Evolutionary conservation across 2,329 filamentous ascomycete genomes (phyloP).

Genomic region (Trichoderma cornu-damae): DNA sequence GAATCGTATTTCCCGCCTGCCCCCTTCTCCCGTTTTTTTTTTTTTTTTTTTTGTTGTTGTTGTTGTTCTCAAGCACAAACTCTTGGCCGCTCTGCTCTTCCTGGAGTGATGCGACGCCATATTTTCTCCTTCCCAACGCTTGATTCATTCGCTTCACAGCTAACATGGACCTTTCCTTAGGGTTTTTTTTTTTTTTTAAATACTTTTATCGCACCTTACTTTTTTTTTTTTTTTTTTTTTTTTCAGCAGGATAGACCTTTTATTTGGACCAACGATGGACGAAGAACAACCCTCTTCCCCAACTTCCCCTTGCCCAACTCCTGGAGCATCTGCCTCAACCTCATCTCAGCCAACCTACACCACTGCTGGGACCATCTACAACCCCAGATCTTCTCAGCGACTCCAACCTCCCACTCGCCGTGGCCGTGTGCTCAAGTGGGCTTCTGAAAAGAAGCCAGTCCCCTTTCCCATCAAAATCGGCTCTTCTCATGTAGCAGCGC

Average conservation of each 20-base stretch:
- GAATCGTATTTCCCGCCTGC: neutral
- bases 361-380: conserved; percentile 53
- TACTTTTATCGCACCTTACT: neutral
- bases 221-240: conserved; percentile 1
- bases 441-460: too few relatives aligned
- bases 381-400: conserved; percentile 41
- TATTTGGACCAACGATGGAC: conserved; percentile 30
- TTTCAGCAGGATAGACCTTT: conserved; percentile 21
- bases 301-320: conserved; percentile 23
- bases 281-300: conserved; percentile 26
- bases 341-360: conserved; percentile 44
- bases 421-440: conserved; percentile 43
- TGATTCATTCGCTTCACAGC: conserved; percentile 21
- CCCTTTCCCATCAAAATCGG: too few relatives aligned
- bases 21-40: neutral
- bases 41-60: neutral
- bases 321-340: conserved; percentile 22
- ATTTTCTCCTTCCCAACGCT: neutral
- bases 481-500: too few relatives aligned
- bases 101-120: neutral
- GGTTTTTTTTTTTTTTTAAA: neutral
- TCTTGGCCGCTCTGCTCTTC: neutral
- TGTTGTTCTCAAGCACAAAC: neutral
- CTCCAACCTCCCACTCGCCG: conserved; percentile 49
- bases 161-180: conserved; percentile 30